phyloP scores from a whole-genome alignment of 2,329 filamentous ascomycete species.

The Plenodomus tracheiphilus region DNA sequence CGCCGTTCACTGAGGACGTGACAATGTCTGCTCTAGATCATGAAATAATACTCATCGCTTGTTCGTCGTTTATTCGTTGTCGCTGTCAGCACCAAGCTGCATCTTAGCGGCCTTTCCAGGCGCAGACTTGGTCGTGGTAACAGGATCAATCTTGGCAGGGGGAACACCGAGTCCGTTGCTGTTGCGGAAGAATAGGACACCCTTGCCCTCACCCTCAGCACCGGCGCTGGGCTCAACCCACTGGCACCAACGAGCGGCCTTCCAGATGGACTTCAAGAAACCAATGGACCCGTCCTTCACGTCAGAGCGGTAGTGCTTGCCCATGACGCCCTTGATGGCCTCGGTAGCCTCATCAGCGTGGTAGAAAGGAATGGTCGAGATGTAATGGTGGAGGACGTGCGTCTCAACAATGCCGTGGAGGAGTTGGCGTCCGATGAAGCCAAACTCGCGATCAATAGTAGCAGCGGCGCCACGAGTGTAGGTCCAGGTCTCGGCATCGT shows the following conservation, averaged over 20 bases:
- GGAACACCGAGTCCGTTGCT: slow-evolving; percentile 78
- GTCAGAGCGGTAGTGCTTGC: slow-evolving; percentile 88
- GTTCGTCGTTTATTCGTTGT: slow-evolving; percentile 30
- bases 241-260: slow-evolving; percentile 82
- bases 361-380: slow-evolving; percentile 96
- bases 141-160: slow-evolving; percentile 50
- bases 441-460: slow-evolving; percentile 96
- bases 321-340: slow-evolving; percentile 94
- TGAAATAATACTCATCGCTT: slow-evolving; percentile 11
- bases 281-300: slow-evolving; percentile 73
- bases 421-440: slow-evolving; percentile 87
- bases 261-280: slow-evolving; percentile 84
- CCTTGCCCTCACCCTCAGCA: slow-evolving; percentile 77
- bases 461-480: slow-evolving; percentile 91
- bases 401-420: slow-evolving; percentile 98
- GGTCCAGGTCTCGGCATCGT: slow-evolving; percentile 83
- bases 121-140: slow-evolving; percentile 22
- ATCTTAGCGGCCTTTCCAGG: slow-evolving; percentile 41
- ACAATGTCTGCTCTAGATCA: slow-evolving; percentile 21
- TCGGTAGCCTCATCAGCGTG: slow-evolving; percentile 92
- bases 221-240: slow-evolving; percentile 93
- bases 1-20: slow-evolving; percentile 17
- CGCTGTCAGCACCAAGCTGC: slow-evolving; percentile 38
- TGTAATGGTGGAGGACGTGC: slow-evolving; percentile 96
- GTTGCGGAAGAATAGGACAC: slow-evolving; percentile 94